phyloP scores from a whole-genome alignment of 371 early-diverging fungal species.

The Mortierella sp. region DNA sequence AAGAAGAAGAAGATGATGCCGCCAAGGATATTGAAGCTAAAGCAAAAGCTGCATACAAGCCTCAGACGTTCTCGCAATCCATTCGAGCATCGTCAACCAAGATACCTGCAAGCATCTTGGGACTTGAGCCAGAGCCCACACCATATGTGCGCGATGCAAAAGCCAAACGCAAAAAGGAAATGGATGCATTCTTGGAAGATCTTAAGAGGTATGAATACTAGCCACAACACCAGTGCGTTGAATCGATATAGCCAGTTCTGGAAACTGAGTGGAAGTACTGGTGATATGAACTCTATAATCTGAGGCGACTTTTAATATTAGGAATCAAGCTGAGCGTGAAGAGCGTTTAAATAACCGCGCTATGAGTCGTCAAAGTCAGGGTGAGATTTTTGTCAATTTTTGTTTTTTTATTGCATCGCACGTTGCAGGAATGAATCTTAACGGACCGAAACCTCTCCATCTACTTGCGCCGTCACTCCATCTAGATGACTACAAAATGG shows the following conservation, averaged over 20 bases:
- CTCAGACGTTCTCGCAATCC: conserved; percentile 57
- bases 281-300: neutral
- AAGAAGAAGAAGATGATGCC: conserved; percentile 56
- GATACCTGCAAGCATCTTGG: conserved; percentile 9
- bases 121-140: conserved; percentile 29
- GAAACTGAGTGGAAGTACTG: neutral
- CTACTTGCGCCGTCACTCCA: neutral
- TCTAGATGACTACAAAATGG: conserved; percentile 50
- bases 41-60: conserved; percentile 58
- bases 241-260: neutral
- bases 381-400: conserved; percentile 8
- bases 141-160: conserved; percentile 58
- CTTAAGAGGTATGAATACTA: conserved; percentile 73
- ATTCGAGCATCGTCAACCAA: conserved; percentile 18
- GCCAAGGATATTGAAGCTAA: conserved; percentile 38
- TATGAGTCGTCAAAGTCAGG: conserved; percentile 15
- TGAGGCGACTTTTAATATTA: neutral
- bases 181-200: conserved; percentile 89
- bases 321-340: conserved; percentile 61
- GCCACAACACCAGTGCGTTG: neutral
- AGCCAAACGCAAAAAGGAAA: conserved; percentile 78
- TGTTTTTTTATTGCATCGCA: neutral
- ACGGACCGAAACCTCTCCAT: neutral
- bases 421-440: neutral
- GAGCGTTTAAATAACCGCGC: conserved; percentile 30